Base-by-base conservation (phyloP, 441 rosid species). In the Gossypium lobatum region DNA sequence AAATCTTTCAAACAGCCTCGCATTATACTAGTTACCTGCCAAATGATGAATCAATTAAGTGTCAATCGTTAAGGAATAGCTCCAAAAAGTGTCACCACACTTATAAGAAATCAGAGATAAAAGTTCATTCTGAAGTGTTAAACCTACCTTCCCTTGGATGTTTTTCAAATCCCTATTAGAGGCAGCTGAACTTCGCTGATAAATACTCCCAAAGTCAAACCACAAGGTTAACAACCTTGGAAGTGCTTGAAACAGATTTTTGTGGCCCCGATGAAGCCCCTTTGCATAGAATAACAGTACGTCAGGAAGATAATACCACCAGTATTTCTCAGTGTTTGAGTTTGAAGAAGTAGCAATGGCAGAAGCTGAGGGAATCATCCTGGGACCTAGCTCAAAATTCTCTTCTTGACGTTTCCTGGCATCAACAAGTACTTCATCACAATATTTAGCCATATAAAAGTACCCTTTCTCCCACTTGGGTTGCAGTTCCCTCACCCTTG, bases 381-480 rank as follows among this genome's bases (percentile, higher is more conserved):
- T 83, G 70, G 91, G 75, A 79, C 84, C 82, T 60, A 73, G 64
- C 62, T 88, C 93, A 78, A 77, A 74, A 86, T 82, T 88, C 78
- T 93, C 99, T 79, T 92, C 96, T 78, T 91, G 95, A 70, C 98
- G 92, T 81, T 93, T 96, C 77, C 98, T 84, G 77, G 93, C 96
- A 88, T 96, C 99, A 80, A 85, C 92, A 80, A 91, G 95, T 50
- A 96, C 89, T 83, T 93, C 99, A 72, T 92, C 98, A 37, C 87
- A 96, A 83, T 96, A 93, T 87, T 93, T 93, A 13, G 98, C 97
- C 87, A 90, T 75, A 82, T 96, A 90, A 87, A 96, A 96, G 80
- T 80, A 96, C 73, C 99, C 98, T 83, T 96, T 93, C 74, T 96
- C 99, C 97, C 96, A 92, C 80, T 82, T 84, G 21, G 98, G 99